These are phyloP conservation scores for Trametes maxima DNA, from an alignment of 768 basidiomycete species.

Conservation along the genomic window DNA sequence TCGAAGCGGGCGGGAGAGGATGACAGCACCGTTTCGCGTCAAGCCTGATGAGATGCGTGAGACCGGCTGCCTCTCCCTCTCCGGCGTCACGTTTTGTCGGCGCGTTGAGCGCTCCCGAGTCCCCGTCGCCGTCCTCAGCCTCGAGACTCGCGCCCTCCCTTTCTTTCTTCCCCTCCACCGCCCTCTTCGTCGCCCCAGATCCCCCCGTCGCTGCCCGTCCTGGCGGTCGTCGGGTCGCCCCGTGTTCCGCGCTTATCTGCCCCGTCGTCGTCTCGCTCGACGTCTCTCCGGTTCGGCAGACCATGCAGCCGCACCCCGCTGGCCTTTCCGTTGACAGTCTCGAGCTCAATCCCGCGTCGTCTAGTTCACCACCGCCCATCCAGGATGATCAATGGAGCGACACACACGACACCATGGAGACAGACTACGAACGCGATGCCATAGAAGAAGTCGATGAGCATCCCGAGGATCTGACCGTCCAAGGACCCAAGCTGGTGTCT, in stretches of 20 bases:
- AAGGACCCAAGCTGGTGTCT: slow-evolving; percentile 28
- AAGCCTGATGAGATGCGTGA: slow-evolving; percentile 12
- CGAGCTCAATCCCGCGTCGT: slow-evolving; percentile 22
- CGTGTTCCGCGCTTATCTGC: slow-evolving; percentile 4
- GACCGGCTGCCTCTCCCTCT: not conserved
- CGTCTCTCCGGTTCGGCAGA: slow-evolving; percentile 1
- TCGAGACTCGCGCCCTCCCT: slow-evolving; percentile 5
- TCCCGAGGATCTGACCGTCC: slow-evolving; percentile 32
- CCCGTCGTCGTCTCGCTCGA: not conserved
- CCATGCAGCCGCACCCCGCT: slow-evolving; percentile 30
- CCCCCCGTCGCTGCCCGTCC: not conserved
- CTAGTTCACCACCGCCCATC: slow-evolving; percentile 23
- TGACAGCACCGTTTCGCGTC: not conserved
- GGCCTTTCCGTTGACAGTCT: slow-evolving; percentile 33
- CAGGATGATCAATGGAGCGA: slow-evolving; percentile 43
- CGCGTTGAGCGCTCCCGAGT: slow-evolving; percentile 10
- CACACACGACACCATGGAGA: slow-evolving; percentile 39
- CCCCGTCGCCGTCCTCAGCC: slow-evolving; percentile 13
- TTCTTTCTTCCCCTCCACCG: not conserved
- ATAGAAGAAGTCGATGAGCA: slow-evolving; percentile 29
- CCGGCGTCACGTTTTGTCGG: slow-evolving; percentile 8
- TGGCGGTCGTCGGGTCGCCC: not conserved
- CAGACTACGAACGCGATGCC: slow-evolving; percentile 37
- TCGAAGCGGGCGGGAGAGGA: not conserved
- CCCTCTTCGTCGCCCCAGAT: not conserved